Evolutionary conservation across 2,329 filamentous ascomycete genomes (phyloP), one percentile per base, ranked within the genome.

Genomic region (Paecilomyces formosus): DNA sequence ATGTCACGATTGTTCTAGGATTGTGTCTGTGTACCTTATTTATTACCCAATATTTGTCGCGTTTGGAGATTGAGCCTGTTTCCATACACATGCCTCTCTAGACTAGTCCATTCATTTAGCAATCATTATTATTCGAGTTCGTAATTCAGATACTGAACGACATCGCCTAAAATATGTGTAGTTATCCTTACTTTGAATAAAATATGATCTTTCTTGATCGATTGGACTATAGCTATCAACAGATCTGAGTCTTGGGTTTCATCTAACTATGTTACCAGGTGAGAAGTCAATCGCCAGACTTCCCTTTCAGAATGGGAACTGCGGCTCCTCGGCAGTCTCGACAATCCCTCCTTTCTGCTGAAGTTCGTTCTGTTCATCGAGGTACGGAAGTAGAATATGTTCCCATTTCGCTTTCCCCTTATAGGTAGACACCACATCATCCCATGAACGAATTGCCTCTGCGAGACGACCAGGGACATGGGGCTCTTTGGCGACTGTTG

Each of bases 321-420:
- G 15, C 3, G 35, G 13, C n/a, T 45, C 35, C 15, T 45, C 15
- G 8, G 15, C n/a, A 18, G 7, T 18, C n/a, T 45, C 15, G 7
- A 45, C 18, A n/a, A 45, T 18, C 7, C 35, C 35, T 15, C n/a
- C 18, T 18, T 45, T 8, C 35, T 7, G 15, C 15, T 45, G 35
- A 6, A 45, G 13, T 8, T 45, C 13, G 35, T 45, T 15, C 15
- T 45, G 35, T n/a, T 45, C 35, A 45, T 45, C 35, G 2, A 45
- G 15, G 18, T 45, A 45, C 13, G 31, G 28, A 18, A 57, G 53
- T 39, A 60, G 52, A 15, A 59, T 59, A 12, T 53, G 45, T 12
- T 61, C 59, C 59, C 59, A 61, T 13, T 59, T 55, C 6, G 55
- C 55, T 55, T 59, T 59, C 4, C 59, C 59, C 22, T 61, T 61